Evolutionary conservation across 768 basidiomycete species (phyloP), one percentile per base, ranked within the genome.

Genomic region (Crucibulum laeve): DNA sequence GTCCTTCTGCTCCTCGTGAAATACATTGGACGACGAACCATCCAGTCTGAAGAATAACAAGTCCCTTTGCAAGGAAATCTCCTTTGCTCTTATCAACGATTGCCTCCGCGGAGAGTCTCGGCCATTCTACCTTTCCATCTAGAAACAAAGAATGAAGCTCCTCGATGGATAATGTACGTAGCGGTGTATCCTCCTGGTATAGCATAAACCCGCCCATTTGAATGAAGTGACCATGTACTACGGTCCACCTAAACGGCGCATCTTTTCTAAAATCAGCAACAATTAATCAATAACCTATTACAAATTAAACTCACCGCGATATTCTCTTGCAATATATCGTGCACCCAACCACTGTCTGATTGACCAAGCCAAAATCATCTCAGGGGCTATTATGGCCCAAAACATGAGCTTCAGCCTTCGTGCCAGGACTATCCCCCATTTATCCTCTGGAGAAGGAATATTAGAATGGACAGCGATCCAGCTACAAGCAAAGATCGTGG

Each of bases 181-280:
- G 3, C n/a, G 30, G 13, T 11, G 38, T 25, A 7, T 26, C 21
- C 13, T 39, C 37, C 6, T 43, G 28, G 28, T 30, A 30, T 6
- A 40, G 22, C 28, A 53, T 49, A 43, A 63, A 61, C 1, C 62
- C 62, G 4, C 61, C 62, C 62, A 63, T 64, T n/a, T 42, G 37
- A 8, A 52, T 49, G 40, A 60, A 61, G 32, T 53, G 53, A 2
- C 43, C 55, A 21, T 62, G 60, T 3, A 53, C 49, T 15, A 49
- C 33, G 1, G 60, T 53, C 53, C 55, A 57, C 7, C 15, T 30
- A 19, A 37, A 24, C 19, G 28, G 26, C 41, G 15, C 28, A 22
- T 36, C 32, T 18, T 24, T 5, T 5, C n/a, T n/a, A 43, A 11
- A 24, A 47, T 24, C 19, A 37, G n/a, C 24, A 14, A 25, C 30